Evolutionary conservation across 2,329 filamentous ascomycete genomes (phyloP).

Genomic region (Trichocomaceae sp.): DNA sequence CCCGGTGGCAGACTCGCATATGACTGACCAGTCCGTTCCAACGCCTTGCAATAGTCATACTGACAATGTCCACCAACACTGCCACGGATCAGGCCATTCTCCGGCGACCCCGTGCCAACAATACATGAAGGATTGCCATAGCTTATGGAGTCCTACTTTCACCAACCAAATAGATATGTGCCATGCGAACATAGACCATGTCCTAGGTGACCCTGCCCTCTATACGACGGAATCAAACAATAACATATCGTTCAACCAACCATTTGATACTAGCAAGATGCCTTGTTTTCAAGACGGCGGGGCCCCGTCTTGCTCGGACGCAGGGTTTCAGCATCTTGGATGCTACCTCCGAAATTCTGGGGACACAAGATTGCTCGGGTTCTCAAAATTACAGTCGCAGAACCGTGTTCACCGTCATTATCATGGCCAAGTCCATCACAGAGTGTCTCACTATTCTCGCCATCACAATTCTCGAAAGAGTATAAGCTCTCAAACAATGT

Average conservation of each 20-base stretch:
- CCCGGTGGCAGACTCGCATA: conserved; percentile 3
- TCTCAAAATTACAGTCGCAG: conserved; percentile 22
- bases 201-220: conserved; percentile 25
- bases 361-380: conserved; percentile 13
- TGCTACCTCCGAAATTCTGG: conserved; percentile 24
- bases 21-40: neutral
- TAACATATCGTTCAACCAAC: conserved; percentile 1
- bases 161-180: conserved; percentile 24
- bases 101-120: conserved; percentile 11
- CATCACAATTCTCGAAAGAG: conserved; percentile 32
- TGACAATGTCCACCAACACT: neutral
- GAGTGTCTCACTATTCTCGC: conserved; percentile 30
- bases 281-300: conserved; percentile 19
- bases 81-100: conserved; percentile 6
- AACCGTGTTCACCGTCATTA: conserved; percentile 22
- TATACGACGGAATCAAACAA: conserved; percentile 8
- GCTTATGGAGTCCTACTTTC: conserved; percentile 19
- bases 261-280: conserved; percentile 15
- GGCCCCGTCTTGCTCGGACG: conserved; percentile 26
- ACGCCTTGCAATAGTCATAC: neutral
- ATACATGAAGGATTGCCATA: conserved; percentile 25
- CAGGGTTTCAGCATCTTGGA: conserved; percentile 26
- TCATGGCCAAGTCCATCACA: conserved; percentile 30
- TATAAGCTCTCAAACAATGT: conserved; percentile 30
- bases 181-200: conserved; percentile 31